Percentiles rank a stretch among this genome's conserved stretches.
Conservation (phyloP, 2,329 filamentous ascomycete genomes). For the Seiridium unicorne region DNA sequence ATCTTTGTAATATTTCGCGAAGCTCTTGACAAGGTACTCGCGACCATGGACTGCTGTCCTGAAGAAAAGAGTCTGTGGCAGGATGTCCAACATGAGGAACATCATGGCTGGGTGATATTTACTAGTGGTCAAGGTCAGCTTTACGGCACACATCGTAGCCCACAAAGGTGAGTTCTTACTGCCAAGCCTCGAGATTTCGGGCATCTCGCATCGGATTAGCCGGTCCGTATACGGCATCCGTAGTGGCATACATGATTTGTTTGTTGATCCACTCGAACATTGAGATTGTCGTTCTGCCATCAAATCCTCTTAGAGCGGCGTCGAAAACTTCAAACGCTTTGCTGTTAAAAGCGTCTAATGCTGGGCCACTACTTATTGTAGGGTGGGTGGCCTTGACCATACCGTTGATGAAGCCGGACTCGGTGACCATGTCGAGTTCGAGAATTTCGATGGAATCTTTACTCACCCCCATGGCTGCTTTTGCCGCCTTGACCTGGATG, state of each 20-base stretch:
- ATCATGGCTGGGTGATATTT: slow-evolving; percentile 15
- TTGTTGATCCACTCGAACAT: slow-evolving; percentile 12
- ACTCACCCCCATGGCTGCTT: slow-evolving; percentile 13
- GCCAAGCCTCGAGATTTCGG: neutral
- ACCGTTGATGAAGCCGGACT: slow-evolving; percentile 12
- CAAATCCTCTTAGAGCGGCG: neutral
- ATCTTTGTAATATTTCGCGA: slow-evolving; percentile 8
- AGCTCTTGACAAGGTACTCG: neutral
- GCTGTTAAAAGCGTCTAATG: neutral
- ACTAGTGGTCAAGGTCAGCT: slow-evolving; percentile 7
- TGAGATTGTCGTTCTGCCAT: neutral
- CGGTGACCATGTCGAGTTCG: slow-evolving; percentile 11
- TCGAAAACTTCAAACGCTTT: neutral
- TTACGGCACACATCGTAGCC: neutral
- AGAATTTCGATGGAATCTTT: slow-evolving; percentile 9
- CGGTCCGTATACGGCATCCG: slow-evolving; percentile 16
- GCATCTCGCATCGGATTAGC: slow-evolving; percentile 14
- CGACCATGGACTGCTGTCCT: neutral
- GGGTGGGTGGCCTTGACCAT: slow-evolving; percentile 14
- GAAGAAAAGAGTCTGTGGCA: slow-evolving; percentile 9
- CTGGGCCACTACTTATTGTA: slow-evolving; percentile 6
- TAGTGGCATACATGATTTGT: slow-evolving; percentile 15
- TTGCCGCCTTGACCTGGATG: neutral
- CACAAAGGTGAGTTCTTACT: neutral
- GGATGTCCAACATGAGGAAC: slow-evolving; percentile 15